These are phyloP conservation scores for Cephalotrichum gorgonifer DNA, from an alignment of 2,329 filamentous ascomycete genomes.

Conservation along the genomic window DNA sequence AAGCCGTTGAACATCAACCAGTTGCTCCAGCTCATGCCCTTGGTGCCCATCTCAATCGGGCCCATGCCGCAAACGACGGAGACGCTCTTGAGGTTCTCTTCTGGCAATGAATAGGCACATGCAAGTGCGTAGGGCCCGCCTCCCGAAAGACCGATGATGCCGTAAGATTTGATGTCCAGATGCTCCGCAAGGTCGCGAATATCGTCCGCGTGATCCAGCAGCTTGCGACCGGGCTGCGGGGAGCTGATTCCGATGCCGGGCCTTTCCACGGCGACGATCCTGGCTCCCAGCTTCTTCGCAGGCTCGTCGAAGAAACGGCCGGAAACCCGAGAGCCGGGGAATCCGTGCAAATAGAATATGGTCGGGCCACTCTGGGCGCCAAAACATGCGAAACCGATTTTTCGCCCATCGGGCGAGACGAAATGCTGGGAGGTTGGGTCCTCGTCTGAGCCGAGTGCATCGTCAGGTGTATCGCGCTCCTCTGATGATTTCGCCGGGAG, in stretches of 20 bases:
- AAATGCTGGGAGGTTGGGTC: not conserved
- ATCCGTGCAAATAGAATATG: slow-evolving; percentile 3
- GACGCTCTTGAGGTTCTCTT: slow-evolving; percentile 9
- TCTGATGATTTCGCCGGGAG: no score
- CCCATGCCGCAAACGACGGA: slow-evolving; percentile 12
- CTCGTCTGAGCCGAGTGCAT: not conserved
- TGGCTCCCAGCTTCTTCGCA: slow-evolving; percentile 1
- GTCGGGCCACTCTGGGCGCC: slow-evolving; percentile 3
- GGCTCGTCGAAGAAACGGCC: slow-evolving; percentile 1
- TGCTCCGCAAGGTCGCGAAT: slow-evolving; percentile 7
- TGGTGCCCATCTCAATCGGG: slow-evolving; percentile 11
- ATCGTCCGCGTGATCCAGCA: slow-evolving; percentile 2
- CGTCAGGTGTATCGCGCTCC: no score
- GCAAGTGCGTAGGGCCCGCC: slow-evolving; percentile 14
- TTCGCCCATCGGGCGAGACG: slow-evolving; percentile 3
- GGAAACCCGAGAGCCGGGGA: slow-evolving; percentile 3
- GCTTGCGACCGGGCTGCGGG: slow-evolving; percentile 1
- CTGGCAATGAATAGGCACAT: slow-evolving; percentile 8
- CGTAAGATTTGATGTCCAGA: slow-evolving; percentile 6
- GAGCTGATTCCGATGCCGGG: slow-evolving; percentile 3
- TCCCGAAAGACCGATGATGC: slow-evolving; percentile 11
- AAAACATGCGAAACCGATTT: slow-evolving; percentile 1
- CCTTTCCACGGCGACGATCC: slow-evolving; percentile 3
- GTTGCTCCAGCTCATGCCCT: slow-evolving; percentile 7
- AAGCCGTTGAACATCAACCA: slow-evolving; percentile 3